Evolutionary conservation across 2,329 filamentous ascomycete genomes (phyloP).

Genomic region (Colletotrichum falcatum): DNA sequence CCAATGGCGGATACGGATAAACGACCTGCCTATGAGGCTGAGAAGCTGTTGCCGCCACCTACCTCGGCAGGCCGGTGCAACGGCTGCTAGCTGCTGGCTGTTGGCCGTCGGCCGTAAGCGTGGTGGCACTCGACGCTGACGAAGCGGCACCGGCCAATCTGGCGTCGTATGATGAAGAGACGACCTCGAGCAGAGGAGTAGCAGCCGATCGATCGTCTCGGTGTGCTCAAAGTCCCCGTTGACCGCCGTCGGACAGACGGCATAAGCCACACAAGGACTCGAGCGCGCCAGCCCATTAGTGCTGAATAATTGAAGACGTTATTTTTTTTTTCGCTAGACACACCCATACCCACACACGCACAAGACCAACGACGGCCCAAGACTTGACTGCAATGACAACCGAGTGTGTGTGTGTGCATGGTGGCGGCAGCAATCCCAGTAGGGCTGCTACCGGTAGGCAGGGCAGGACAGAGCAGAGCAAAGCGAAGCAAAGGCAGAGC

Average conservation of each 20-base stretch:
- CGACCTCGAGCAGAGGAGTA: conserved; percentile 8
- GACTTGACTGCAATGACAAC: conserved; percentile 1
- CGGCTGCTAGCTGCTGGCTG: too few relatives aligned
- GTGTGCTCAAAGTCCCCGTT: conserved; percentile 32
- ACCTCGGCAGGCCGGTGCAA: conserved; percentile 2
- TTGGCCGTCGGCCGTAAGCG: conserved; percentile 7
- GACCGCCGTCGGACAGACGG: conserved; percentile 21
- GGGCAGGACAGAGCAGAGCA: conserved; percentile 1
- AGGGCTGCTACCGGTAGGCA: conserved; percentile 11
- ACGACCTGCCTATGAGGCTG: not conserved
- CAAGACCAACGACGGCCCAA: not conserved
- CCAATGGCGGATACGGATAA: conserved; percentile 2
- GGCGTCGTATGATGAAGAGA: conserved; percentile 28
- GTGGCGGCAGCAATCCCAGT: conserved; percentile 9
- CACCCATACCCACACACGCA: not conserved
- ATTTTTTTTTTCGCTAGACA: not conserved
- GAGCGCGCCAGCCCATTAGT: conserved; percentile 26
- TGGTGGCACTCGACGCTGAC: conserved; percentile 8
- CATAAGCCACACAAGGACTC: conserved; percentile 22
- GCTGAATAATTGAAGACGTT: conserved; percentile 35
- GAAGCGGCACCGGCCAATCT: conserved; percentile 4
- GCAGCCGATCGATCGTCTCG: conserved; percentile 14
- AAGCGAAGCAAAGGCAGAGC: too few relatives aligned
- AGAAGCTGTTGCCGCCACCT: conserved; percentile 16
- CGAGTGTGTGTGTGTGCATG: conserved; percentile 3